These are phyloP conservation scores for Styphnolobium japonicum DNA, from an alignment of 306 rosid species.

Conservation along the genomic window DNA sequence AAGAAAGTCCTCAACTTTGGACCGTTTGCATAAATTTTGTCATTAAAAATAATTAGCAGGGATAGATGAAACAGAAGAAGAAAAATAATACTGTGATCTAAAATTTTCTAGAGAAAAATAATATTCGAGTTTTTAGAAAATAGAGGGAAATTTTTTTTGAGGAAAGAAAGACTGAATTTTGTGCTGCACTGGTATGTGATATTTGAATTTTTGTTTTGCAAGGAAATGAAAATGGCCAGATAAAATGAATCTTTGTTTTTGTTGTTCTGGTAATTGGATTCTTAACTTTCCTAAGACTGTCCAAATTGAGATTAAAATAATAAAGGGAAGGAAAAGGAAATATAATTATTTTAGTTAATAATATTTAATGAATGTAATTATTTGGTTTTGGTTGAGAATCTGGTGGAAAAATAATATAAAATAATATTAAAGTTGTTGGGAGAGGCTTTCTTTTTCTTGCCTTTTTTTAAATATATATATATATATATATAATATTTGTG, in stretches of 20 bases:
- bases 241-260: conserved; percentile 55
- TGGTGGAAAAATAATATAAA: conserved; percentile 52
- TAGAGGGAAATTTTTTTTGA: no score
- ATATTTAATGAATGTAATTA: conserved; percentile 45
- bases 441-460: conserved; percentile 47
- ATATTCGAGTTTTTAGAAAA: conserved; percentile 22
- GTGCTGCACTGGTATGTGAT: conserved; percentile 19
- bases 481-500: conserved; percentile 32
- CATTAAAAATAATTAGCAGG: neutral
- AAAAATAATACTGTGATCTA: conserved; percentile 26
- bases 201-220: conserved; percentile 38
- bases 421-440: conserved; percentile 60
- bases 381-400: conserved; percentile 74
- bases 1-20: conserved; percentile 20
- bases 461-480: conserved; percentile 1
- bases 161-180: conserved; percentile 29
- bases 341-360: conserved; percentile 31
- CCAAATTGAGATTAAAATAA: conserved; percentile 65
- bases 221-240: conserved; percentile 56
- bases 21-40: conserved; percentile 24
- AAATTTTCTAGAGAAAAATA: conserved; percentile 17
- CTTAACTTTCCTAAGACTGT: conserved; percentile 64
- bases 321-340: conserved; percentile 38
- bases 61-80: conserved; percentile 25
- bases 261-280: conserved; percentile 65